phyloP scores from a whole-genome alignment of 2,329 filamentous ascomycete genomes.

The Diaporthe citri region DNA sequence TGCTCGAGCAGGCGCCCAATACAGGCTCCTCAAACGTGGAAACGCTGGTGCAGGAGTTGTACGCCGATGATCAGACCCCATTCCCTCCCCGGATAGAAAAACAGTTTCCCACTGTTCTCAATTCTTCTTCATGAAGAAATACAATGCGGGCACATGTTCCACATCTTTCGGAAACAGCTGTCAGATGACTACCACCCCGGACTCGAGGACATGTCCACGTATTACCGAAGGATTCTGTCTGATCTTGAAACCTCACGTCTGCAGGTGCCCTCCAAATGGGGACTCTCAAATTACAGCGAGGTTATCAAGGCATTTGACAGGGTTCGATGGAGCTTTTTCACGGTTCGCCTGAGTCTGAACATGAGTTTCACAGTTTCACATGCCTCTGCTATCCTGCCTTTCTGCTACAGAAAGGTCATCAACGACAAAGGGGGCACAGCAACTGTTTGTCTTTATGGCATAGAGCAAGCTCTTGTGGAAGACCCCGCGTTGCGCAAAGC shows the following conservation, averaged over 20 bases:
- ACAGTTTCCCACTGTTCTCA: too few relatives aligned
- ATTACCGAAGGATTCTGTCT: not conserved
- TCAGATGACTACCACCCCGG: fast-evolving
- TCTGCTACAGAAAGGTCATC: not conserved
- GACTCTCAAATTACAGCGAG: not conserved
- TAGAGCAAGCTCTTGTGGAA: not conserved
- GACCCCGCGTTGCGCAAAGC: too few relatives aligned
- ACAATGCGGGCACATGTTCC: not conserved
- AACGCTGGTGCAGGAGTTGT: too few relatives aligned
- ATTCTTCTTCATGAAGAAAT: not conserved
- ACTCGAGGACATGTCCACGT: not conserved
- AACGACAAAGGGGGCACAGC: not conserved
- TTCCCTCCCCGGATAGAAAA: not conserved
- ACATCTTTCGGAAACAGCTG: not conserved
- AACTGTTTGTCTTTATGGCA: not conserved
- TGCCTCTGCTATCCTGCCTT: not conserved
- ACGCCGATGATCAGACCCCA: too few relatives aligned
- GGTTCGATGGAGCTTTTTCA: not conserved
- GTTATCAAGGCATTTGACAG: not conserved
- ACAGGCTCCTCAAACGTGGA: too few relatives aligned
- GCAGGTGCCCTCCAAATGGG: not conserved
- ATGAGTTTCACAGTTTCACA: not conserved
- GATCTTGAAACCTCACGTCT: not conserved
- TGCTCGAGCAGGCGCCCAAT: too few relatives aligned
- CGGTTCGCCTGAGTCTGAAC: not conserved